These are phyloP conservation scores for Xylariales sp. DNA, from an alignment of 2,329 filamentous ascomycete genomes.

Conservation along the genomic window DNA sequence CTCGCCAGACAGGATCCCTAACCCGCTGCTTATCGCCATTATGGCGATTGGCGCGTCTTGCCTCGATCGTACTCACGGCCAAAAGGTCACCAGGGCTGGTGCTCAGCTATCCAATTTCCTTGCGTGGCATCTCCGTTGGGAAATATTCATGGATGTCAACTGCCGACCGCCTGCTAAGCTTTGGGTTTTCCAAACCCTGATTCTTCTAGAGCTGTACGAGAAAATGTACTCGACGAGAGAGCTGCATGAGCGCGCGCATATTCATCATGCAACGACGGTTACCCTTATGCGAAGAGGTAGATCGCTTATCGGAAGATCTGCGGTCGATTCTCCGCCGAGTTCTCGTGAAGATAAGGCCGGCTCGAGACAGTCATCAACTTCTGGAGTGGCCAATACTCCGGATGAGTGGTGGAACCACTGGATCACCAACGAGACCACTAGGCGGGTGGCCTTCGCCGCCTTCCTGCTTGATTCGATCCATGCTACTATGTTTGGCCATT, in stretches of 20 bases:
- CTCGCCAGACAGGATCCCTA: slow-evolving; percentile 79
- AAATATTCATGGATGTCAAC: slow-evolving; percentile 87
- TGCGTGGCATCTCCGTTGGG: slow-evolving; percentile 91
- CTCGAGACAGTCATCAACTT: slow-evolving; percentile 58
- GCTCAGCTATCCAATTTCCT: slow-evolving; percentile 84
- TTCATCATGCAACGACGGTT: slow-evolving; percentile 93
- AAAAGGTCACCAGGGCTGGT: slow-evolving; percentile 69
- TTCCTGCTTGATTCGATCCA: slow-evolving; percentile 96
- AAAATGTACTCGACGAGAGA: slow-evolving; percentile 96
- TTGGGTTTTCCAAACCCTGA: slow-evolving; percentile 90
- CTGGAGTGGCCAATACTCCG: slow-evolving; percentile 60
- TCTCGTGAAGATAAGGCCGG: slow-evolving; percentile 57
- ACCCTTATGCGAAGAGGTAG: slow-evolving; percentile 92
- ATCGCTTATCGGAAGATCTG: slow-evolving; percentile 81
- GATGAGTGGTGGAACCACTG: slow-evolving; percentile 95
- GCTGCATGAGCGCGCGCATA: slow-evolving; percentile 90
- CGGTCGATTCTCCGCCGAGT: slow-evolving; percentile 78
- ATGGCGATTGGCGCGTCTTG: slow-evolving; percentile 91
- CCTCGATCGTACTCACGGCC: slow-evolving; percentile 75
- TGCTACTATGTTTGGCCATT: slow-evolving; percentile 96
- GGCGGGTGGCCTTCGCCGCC: slow-evolving; percentile 85
- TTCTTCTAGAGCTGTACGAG: slow-evolving; percentile 89
- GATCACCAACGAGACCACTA: slow-evolving; percentile 90
- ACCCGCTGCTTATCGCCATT: slow-evolving; percentile 78
- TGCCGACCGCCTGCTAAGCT: slow-evolving; percentile 90